These are phyloP conservation scores for Xylaria hypoxylon DNA, from an alignment of 2,329 filamentous ascomycete genomes.

Conservation along the genomic window DNA sequence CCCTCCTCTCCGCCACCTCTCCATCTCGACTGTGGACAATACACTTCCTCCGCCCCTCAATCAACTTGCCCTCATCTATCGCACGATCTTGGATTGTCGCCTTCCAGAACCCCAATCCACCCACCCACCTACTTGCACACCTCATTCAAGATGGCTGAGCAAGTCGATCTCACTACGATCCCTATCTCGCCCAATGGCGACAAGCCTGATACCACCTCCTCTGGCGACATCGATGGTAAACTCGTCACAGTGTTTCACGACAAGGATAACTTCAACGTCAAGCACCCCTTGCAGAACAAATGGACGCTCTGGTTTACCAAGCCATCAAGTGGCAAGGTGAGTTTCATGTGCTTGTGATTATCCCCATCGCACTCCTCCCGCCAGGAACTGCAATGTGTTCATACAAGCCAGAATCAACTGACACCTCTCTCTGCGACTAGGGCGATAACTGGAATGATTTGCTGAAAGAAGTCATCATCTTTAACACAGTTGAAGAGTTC, in stretches of 20 bases:
- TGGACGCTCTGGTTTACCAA: constrained; percentile 99
- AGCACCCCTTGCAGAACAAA: constrained; percentile 95
- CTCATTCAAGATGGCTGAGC: constrained; percentile 58
- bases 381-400: background rate
- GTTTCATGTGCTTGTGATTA: constrained; percentile 40
- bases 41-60: constrained; percentile 1
- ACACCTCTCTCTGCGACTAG: constrained; percentile 57
- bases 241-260: constrained; percentile 96
- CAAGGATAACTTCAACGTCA: constrained; percentile 99
- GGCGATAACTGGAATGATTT: constrained; percentile 99
- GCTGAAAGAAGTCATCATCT: constrained; percentile 97
- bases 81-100: background rate
- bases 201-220: constrained; percentile 61
- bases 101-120: background rate
- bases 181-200: constrained; percentile 74
- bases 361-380: background rate
- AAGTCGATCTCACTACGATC: constrained; percentile 76
- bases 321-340: constrained; percentile 92
- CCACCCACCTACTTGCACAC: background rate
- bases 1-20: constrained; percentile 5
- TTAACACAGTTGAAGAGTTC: constrained; percentile 98
- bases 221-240: constrained; percentile 64
- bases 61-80: constrained; percentile 11
- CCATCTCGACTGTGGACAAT: constrained; percentile 11
- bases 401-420: constrained; percentile 29